Base-by-base conservation (phyloP, 1,284 basidiomycete species). In the Cryptococcus depauperatus region DNA sequence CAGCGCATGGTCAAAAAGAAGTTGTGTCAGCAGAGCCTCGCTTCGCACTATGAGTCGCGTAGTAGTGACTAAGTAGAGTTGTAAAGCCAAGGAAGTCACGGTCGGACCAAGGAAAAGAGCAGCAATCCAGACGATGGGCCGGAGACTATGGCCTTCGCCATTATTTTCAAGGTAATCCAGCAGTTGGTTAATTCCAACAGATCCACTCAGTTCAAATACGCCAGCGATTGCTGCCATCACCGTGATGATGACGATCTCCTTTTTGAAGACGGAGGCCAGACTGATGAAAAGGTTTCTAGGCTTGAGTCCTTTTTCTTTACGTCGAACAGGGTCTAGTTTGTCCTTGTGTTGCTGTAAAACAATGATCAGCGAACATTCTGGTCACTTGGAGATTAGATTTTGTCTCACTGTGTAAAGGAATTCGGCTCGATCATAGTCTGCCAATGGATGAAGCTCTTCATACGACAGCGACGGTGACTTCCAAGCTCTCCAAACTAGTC, bases 1-100 rank as follows among this genome's bases (percentile, higher is more conserved):
- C 3, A 84, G 71, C 1, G 81, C 73, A 54, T 84, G 83, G 48
- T 83, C 80, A 57, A 84, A 83, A 5, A 85, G 68, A 4, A 84
- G 74, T 53, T 84, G 77, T 0, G 82, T 83, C 42, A 85, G 70
- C 42, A 86, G 75, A 2, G 75, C 75, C 61, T 85, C 80, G 6
- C 69, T 60, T 35, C 77, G 76, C 13, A 80, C 77, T 7, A 79
- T 65, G 27, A 64, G 49, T 30, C 69, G 61, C 14, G 69, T 70
- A 38, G 64, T 68, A 46, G 63, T 50, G 51, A 60, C 70, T 41
- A 73, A 62, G 57, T 71, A 72, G 50, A 56, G 66, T 35, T 73
- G 64, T 35, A 69, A 61, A 2, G 56, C 45, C 29, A 67, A 41
- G 27, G 62, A 57, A 5, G 51, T 54, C 16, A 70, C 14, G 6